Base-by-base conservation (phyloP, 805 yeast genomes). In the Candida stauntonica region DNA sequence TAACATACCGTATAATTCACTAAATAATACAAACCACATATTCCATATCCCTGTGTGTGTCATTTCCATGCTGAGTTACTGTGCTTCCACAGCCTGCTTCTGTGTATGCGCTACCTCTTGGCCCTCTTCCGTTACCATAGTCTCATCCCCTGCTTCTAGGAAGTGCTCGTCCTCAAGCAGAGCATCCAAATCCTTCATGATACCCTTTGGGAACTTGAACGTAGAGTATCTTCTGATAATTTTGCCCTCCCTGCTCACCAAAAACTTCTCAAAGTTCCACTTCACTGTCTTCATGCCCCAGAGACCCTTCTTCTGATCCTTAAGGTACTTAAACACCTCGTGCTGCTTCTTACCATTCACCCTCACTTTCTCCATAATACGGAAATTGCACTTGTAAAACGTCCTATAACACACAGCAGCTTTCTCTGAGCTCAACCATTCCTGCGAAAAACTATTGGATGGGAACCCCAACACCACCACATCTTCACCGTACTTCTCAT, bases 391-490 rank as follows among this genome's bases (percentile, higher is more conserved):
- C 35, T 89, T 87, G 60, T 72, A 86, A 63, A 80, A 82, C 50
- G 70, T 57, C 32, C 75, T 63, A 63, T 96, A 88, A 66, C 84
- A 85, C 17, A 76, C 78, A 48, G 87, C 85, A 52, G 84, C 88
- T 38, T 78, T 73, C 36, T 74, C 77, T 3, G 75, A 55, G 5
- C 79, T 80, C 52, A 94, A 81, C 65, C 41, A 33, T 68, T 93
- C 83, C 51, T 75, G 66, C 17, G 81, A 89, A 58, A 88, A 88
- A 59, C 86, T 95, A 63, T 86, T 85, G 63, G 96, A 86, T 26
- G 97, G 97, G 73, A 88, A 87, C 0, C 88, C 96, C 26, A 88
- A 45, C 19, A 88, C 71, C 32, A 66, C 77, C 15, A 88, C 86
- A 91, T 48, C 73, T 33, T 71, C 75, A 37, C 72, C 63, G 63